These are phyloP conservation scores for Tritrichomonas foetus DNA, from an alignment of 208 protist species.

Conservation along the genomic window DNA sequence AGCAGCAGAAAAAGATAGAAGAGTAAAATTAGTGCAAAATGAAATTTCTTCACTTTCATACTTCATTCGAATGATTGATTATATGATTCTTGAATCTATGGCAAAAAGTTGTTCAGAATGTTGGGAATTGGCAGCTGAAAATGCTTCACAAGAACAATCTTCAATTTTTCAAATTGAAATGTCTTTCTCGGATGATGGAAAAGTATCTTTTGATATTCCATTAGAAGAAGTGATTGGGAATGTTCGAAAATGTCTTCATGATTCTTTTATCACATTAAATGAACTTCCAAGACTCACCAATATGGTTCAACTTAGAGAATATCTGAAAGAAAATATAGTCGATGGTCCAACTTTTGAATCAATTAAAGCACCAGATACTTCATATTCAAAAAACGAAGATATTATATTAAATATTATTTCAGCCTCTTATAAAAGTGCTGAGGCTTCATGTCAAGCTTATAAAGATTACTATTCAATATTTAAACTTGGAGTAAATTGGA, in stretches of 20 bases:
- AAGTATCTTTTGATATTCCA: neutral
- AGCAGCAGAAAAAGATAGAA: neutral
- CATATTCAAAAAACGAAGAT: neutral
- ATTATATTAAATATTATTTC: neutral
- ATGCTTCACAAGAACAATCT: neutral
- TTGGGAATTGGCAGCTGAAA: neutral
- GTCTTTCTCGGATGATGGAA: neutral
- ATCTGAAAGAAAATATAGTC: neutral
- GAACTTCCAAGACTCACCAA: neutral
- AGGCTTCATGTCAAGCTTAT: neutral
- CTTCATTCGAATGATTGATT: neutral
- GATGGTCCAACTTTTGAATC: neutral
- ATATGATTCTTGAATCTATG: neutral
- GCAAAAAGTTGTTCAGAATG: too few species aligned
- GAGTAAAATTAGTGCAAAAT: neutral
- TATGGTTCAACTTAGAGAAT: neutral
- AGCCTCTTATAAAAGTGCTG: neutral
- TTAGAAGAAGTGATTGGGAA: neutral
- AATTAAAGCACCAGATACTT: neutral
- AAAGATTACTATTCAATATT: neutral
- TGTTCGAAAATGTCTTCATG: neutral
- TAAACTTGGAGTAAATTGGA: neutral
- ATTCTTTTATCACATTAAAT: neutral
- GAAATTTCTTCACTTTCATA: neutral
- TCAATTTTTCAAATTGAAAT: neutral